Base-by-base conservation (phyloP, 2,329 filamentous ascomycete genomes). In the Pestalotiopsis sp. region DNA sequence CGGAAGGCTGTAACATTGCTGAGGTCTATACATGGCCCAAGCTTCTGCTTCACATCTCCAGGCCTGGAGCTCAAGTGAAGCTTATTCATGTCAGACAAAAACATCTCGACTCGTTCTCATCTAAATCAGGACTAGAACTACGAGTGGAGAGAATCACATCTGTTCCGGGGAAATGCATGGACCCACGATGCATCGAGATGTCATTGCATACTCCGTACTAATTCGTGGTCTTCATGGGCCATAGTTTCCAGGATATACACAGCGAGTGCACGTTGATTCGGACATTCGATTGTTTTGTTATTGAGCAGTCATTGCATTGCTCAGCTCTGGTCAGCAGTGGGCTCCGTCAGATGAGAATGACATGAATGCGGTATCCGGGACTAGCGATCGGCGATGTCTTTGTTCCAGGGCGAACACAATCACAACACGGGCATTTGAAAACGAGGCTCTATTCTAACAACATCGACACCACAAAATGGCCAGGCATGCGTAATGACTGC, bases 1-100 rank as follows among this genome's bases (percentile, higher is more conserved):
- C 25, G 61, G 61, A 49, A 64, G 61, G 38, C 61, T 63, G 61
- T 36, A 62, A 20, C 38, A 14, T 36, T 20, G 27, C 45, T 52
- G 17, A 17, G 17, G 27, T 14, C 11, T 27, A 17, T 59, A 23
- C 20, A 9, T 23, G 57, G 57, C 23, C 57, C 57, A 59, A 59
- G 57, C 57, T 59, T 36, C 57, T 14, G 57, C 23, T 59, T 36
- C 57, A 52, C 9, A 52, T 52, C 45, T 52, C 6, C 17, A 52
- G 12, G 41, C 4, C 41, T 45, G 14, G 45, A 52, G 17, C 45
- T 52, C 45, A n/a, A 52, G 45, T 52, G 20, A 52, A 52, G 45
- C 45, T 52, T 52, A 52, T 52, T 52, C 45, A 52, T 52, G 45
- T 20, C 45, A 52, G 14, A n/a, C 17, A 20, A 17, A 17, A 52